Conservation (phyloP, 805 yeast species). For the Barnettozyma wickerhamii region DNA sequence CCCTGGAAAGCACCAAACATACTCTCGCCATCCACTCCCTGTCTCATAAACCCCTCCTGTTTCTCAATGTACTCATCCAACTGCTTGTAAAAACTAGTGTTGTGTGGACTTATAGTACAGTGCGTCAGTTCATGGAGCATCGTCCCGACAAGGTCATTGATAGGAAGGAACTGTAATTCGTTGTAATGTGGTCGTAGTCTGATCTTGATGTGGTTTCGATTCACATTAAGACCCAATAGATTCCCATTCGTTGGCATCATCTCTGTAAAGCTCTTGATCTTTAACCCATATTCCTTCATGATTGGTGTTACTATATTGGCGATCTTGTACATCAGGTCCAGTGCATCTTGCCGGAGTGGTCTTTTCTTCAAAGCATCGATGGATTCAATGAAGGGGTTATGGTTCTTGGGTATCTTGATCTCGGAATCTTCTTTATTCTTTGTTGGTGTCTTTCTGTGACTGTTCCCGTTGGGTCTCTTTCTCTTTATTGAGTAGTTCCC, state of each 20-base stretch:
- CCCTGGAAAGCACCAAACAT: conserved; percentile 9
- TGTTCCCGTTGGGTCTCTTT: conserved; percentile 13
- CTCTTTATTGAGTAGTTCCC: background rate
- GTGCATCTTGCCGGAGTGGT: conserved; percentile 45
- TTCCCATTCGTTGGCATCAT: conserved; percentile 68
- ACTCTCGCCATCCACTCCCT: conserved; percentile 24
- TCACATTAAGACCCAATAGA: conserved; percentile 79
- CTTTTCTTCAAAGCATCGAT: conserved; percentile 46
- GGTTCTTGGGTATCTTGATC: conserved; percentile 22
- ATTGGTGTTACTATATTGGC: conserved; percentile 74
- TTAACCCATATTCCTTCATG: conserved; percentile 62
- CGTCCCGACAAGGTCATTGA: conserved; percentile 69
- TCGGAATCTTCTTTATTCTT: conserved; percentile 11
- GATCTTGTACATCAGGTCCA: conserved; percentile 58
- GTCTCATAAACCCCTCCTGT: conserved; percentile 36
- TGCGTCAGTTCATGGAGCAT: conserved; percentile 88
- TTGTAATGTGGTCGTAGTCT: conserved; percentile 61
- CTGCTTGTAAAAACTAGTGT: conserved; percentile 59
- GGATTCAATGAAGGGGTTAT: conserved; percentile 26
- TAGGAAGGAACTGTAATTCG: conserved; percentile 50
- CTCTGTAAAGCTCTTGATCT: conserved; percentile 68
- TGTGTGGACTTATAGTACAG: conserved; percentile 77
- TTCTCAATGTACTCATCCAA: conserved; percentile 49
- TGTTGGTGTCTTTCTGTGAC: conserved; percentile 16
- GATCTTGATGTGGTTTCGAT: conserved; percentile 65